Evolutionary conservation across 2,329 filamentous ascomycete genomes (phyloP), one percentile per base, ranked within the genome.

Genomic region (Cordyceps fumosorosea): DNA sequence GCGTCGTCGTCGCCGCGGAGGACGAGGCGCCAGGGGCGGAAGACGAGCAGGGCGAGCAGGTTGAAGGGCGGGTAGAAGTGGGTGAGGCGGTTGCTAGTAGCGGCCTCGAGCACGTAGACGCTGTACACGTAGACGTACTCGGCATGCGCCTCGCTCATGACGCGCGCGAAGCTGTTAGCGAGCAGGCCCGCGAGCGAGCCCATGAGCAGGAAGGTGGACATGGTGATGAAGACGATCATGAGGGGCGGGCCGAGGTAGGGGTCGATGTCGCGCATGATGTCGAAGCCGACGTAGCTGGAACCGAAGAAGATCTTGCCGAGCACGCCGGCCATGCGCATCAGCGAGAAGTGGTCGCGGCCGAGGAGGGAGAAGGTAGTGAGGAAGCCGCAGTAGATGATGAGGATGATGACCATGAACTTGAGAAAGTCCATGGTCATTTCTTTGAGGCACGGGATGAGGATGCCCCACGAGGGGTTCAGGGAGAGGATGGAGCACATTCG

Each of bases 391-490:
- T 96, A 96, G 58, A 96, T 77, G 60, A 96, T 89, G 54, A 91
- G 78, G 50, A 96, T 89, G 29, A 93, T 81, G 1, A 90, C 89
- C 75, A 86, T 83, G 71, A 95, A 96, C 70, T 93, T 93, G 73
- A 93, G 75, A 71, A 96, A 96, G 71, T 96, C 91, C 74, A 93
- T 93, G 45, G 89, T 89, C 93, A 97, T 97, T 72, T 93, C 91
- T 72, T 95, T 95, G 56, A 97, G 81, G 66, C 93, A 96, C 0
- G 92, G 93, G 64, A 97, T 93, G 55, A 95, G 75, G 0, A 89
- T 95, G 48, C 91, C 93, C 82, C 95, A 97, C 72, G 96, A 96
- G 1, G 91, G 90, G 68, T 91, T 91, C 66, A 97, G 75, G 71
- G 89, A 93, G 65, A 96, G 81, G 58, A 97, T 83, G 16, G 92